These are phyloP conservation scores for Cocos nucifera DNA, from an alignment of 176 grass and related monocot genomes.

Conservation along the genomic window DNA sequence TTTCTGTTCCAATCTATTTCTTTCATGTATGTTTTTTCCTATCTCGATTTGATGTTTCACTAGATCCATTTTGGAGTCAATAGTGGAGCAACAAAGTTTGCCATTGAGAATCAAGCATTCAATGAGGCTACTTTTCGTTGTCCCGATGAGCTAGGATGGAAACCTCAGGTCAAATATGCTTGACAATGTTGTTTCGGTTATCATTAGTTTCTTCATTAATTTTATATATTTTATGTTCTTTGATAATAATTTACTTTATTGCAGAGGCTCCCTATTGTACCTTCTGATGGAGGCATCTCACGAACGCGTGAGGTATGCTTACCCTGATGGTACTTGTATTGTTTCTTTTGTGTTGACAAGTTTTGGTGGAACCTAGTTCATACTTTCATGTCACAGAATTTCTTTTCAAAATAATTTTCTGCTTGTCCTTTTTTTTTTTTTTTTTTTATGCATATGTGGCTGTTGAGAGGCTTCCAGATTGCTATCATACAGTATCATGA, in stretches of 20 bases:
- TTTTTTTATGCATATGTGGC: no score
- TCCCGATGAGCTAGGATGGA: slow-evolving; percentile 98
- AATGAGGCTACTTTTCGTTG: slow-evolving; percentile 97
- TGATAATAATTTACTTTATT: slow-evolving; percentile 16
- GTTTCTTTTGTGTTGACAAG: not conserved
- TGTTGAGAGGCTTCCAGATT: no score
- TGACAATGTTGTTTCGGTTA: slow-evolving; percentile 1
- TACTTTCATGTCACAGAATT: no score
- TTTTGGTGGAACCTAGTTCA: no score
- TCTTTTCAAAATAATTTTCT: no score
- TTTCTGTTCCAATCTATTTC: no score
- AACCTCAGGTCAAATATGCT: slow-evolving; percentile 64
- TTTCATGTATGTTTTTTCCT: no score
- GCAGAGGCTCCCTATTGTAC: slow-evolving; percentile 72
- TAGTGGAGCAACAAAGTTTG: slow-evolving; percentile 80
- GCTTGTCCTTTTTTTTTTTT: no score
- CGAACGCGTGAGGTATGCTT: slow-evolving; percentile 54
- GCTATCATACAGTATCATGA: no score
- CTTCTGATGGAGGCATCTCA: slow-evolving; percentile 79
- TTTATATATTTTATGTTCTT: not conserved
- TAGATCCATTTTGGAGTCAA: slow-evolving; percentile 93
- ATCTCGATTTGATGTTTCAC: not conserved
- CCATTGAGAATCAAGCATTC: slow-evolving; percentile 82
- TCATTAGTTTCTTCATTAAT: not conserved
- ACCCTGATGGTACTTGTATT: not conserved